A percentile compares a stretch with the other conserved stretches of the same genome.
phyloP scores from a whole-genome alignment of 78 protist species.

The Dictyostelium purpureum region DNA sequence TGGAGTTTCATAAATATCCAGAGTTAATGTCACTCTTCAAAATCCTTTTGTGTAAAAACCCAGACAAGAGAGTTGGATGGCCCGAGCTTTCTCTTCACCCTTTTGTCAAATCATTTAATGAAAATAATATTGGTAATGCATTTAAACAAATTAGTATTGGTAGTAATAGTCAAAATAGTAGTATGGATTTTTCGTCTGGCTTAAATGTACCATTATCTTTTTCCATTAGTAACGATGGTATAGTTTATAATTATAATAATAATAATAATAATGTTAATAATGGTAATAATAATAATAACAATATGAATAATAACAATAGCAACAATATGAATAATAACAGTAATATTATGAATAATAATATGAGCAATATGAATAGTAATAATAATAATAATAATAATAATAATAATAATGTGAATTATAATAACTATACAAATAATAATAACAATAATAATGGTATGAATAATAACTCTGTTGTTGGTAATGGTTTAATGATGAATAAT shows the following conservation, averaged over 20 bases:
- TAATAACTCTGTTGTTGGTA: no score
- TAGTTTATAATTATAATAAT: not conserved
- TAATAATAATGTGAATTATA: no score
- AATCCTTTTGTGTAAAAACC: constrained; percentile 87
- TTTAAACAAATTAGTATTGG: no score
- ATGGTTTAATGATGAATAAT: no score
- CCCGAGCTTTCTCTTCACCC: constrained; percentile 89
- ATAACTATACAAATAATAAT: no score
- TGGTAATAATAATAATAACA: not conserved
- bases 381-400: not conserved
- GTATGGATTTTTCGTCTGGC: no score
- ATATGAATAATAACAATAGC: not conserved
- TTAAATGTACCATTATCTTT: no score
- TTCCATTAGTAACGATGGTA: not conserved
- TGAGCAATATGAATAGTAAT: not conserved
- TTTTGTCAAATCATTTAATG: constrained; percentile 64
- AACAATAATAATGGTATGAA: no score
- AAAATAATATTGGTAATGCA: no score
- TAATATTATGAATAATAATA: not conserved
- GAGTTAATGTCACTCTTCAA: not conserved
- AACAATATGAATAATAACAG: not conserved
- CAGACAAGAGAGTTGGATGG: constrained; percentile 86
- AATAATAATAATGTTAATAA: not conserved
- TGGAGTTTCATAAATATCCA: not conserved
- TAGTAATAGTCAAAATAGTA: no score